Conservation (phyloP, 73 alveolate species). For the Tetrahymena borealis region DNA sequence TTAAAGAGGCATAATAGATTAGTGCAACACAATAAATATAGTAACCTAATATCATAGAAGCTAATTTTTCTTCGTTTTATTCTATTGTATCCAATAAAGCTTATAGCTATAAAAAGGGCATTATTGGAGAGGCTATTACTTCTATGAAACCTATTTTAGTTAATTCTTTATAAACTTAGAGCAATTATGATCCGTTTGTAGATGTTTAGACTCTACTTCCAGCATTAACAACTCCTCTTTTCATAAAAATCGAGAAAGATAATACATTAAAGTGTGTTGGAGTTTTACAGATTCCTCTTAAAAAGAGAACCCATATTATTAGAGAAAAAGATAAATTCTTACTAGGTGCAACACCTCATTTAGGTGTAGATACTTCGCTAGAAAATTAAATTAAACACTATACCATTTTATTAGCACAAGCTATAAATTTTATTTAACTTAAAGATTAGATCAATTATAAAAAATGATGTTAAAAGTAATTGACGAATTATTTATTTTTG, state of each 20-base stretch:
- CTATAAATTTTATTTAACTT: neutral
- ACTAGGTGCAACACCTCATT: neutral
- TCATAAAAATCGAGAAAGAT: neutral
- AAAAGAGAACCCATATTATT: neutral
- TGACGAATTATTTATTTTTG: no score
- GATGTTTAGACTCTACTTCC: neutral
- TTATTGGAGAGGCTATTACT: neutral
- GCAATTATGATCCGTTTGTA: neutral
- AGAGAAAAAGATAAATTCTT: neutral
- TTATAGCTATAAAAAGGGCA: neutral
- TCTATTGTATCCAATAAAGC: neutral
- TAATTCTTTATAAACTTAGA: neutral
- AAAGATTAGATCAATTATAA: neutral
- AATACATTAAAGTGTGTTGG: neutral
- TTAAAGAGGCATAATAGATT: neutral
- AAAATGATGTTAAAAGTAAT: neutral
- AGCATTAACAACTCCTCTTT: neutral
- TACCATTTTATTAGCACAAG: neutral
- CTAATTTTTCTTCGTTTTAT: neutral
- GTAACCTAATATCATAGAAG: neutral
- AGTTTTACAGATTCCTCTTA: neutral
- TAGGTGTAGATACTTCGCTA: neutral
- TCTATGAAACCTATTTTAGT: neutral
- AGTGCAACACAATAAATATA: neutral
- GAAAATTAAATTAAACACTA: neutral